Evolutionary conservation across 2,329 filamentous ascomycete species (phyloP).

Genomic region (Sarocladium kiliense): DNA sequence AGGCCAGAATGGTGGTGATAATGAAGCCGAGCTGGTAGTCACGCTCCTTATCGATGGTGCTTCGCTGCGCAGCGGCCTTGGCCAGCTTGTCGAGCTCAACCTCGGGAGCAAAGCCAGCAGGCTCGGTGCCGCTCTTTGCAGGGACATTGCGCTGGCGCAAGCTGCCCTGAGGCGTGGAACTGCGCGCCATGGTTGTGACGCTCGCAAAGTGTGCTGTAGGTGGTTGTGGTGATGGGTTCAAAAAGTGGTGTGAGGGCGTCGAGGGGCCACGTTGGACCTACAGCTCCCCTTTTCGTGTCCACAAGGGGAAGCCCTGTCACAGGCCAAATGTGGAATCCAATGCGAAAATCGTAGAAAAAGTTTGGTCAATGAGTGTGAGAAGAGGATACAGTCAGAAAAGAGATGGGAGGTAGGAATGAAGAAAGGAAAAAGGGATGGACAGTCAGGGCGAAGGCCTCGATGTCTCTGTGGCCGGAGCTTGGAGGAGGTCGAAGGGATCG

Average conservation of each 20-base stretch:
- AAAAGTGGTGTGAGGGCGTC: neutral
- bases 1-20: constrained; percentile 77
- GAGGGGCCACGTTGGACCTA: constrained; percentile 5
- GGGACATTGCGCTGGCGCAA: constrained; percentile 55
- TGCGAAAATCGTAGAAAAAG: neutral
- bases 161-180: constrained; percentile 49
- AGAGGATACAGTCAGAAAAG: constrained; percentile 5
- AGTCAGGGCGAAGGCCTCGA: neutral
- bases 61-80: constrained; percentile 28
- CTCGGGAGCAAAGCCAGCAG: constrained; percentile 33
- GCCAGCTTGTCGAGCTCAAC: constrained; percentile 46
- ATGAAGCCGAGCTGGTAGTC: constrained; percentile 77
- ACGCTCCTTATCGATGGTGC: constrained; percentile 55
- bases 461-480: constrained; percentile 1
- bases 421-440: neutral
- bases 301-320: neutral
- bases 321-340: neutral
- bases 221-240: neutral
- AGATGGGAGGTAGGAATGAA: constrained; percentile 7
- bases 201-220: neutral
- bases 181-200: constrained; percentile 38
- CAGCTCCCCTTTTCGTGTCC: constrained; percentile 6
- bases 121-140: constrained; percentile 41
- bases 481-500: neutral
- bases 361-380: neutral